Percentiles rank a stretch among this genome's conserved stretches.
These are phyloP conservation scores for Fusarium sp. DNA, from an alignment of 2,329 filamentous ascomycete species.

Conservation along the genomic window DNA sequence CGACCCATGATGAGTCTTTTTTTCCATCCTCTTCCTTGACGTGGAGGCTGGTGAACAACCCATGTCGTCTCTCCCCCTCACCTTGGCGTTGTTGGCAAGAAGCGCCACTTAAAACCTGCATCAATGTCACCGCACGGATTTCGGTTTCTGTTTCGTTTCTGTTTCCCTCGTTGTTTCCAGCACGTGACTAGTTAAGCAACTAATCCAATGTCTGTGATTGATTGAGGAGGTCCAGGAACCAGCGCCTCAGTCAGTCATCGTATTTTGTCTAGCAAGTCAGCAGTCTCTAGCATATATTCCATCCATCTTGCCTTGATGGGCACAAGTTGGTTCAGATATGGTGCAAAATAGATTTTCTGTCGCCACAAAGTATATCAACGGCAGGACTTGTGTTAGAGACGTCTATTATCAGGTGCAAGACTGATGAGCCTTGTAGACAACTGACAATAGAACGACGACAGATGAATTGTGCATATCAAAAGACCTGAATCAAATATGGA, in stretches of 20 bases:
- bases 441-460: neutral
- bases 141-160: neutral
- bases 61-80: constrained; percentile 14
- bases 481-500: neutral
- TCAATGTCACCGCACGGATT: neutral
- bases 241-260: neutral
- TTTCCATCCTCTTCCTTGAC: neutral
- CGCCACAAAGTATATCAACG: neutral
- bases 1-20: constrained; percentile 4
- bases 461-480: neutral
- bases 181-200: constrained; percentile 13
- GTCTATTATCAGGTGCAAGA: neutral
- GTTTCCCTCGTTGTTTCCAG: neutral
- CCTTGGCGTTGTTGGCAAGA: constrained; percentile 15
- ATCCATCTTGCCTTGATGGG: neutral
- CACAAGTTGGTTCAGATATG: neutral
- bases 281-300: neutral
- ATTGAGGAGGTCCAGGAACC: neutral
- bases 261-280: neutral
- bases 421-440: neutral
- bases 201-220: neutral
- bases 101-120: constrained; percentile 1
- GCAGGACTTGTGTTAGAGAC: neutral
- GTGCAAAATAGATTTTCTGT: neutral
- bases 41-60: neutral